Evolutionary conservation across 1,139 yeast genomes (phyloP).

Genomic region (Sugiyamaella novakii): DNA sequence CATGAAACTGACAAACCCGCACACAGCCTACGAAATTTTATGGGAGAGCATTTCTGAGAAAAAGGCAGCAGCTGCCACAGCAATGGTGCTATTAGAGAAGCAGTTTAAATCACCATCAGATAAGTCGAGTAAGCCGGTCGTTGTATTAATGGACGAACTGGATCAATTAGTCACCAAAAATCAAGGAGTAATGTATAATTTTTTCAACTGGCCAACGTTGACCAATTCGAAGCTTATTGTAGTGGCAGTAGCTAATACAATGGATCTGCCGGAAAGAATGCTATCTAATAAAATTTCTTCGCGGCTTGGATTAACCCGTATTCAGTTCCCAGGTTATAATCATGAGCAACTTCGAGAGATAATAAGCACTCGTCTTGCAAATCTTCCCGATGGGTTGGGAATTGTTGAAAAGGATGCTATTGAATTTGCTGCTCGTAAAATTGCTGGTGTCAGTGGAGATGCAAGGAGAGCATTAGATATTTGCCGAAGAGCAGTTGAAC

Average conservation of each 20-base stretch:
- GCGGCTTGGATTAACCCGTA: conserved; percentile 82
- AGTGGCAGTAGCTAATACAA: conserved; percentile 92
- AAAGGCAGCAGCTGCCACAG: conserved; percentile 62
- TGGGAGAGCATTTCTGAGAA: conserved; percentile 75
- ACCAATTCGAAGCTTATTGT: conserved; percentile 78
- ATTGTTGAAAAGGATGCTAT: conserved; percentile 72
- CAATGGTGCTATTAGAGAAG: conserved; percentile 58
- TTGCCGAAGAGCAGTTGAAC: conserved; percentile 86
- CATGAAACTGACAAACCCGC: conserved; percentile 78
- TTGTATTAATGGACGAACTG: conserved; percentile 85
- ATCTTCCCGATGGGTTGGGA: conserved; percentile 18
- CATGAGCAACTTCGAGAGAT: conserved; percentile 76
- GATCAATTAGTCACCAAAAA: conserved; percentile 87
- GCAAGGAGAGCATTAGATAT: conserved; percentile 91
- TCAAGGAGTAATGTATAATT: conserved; percentile 90
- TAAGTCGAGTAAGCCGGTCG: conserved; percentile 54
- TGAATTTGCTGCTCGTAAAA: conserved; percentile 89
- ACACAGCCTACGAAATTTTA: conserved; percentile 77
- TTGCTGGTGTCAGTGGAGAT: conserved; percentile 96
- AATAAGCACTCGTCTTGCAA: conserved; percentile 62
- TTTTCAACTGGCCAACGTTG: conserved; percentile 96
- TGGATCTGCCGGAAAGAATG: conserved; percentile 93
- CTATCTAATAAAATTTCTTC: conserved; percentile 88
- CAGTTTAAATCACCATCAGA: conserved; percentile 47
- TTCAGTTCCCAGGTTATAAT: conserved; percentile 87